Evolutionary conservation across 2,329 filamentous ascomycete genomes (phyloP).

Genomic region (Cytospora schulzeri): DNA sequence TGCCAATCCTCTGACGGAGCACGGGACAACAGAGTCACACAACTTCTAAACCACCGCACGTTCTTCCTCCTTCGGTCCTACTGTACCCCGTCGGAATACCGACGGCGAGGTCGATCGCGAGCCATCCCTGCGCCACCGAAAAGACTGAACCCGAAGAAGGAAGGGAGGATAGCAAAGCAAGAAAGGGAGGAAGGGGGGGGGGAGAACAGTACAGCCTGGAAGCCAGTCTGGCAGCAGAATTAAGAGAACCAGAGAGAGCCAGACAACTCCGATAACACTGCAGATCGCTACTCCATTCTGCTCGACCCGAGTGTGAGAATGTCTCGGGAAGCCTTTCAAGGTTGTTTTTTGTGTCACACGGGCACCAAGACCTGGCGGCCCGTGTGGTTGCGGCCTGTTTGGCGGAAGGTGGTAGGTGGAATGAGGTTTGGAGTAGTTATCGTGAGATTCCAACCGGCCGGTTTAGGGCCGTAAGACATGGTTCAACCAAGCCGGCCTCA

Average conservation of each 20-base stretch:
- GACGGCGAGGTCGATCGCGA: neutral
- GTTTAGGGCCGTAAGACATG: neutral
- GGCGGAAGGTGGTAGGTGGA: neutral
- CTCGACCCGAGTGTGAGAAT: slow-evolving; percentile 8
- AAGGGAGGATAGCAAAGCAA: neutral
- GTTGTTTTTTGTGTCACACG: slow-evolving; percentile 12
- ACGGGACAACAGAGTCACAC: neutral
- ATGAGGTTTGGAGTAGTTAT: neutral
- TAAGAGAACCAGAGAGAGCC: too few relatives aligned
- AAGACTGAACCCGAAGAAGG: neutral
- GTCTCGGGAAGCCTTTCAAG: slow-evolving; percentile 18
- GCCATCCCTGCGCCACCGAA: neutral
- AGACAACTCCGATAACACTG: neutral
- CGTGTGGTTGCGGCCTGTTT: neutral
- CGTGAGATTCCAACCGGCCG: neutral
- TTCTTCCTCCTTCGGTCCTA: neutral
- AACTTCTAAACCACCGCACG: neutral
- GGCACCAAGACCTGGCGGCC: slow-evolving; percentile 5
- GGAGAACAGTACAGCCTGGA: neutral
- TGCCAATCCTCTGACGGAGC: neutral
- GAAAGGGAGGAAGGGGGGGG: neutral
- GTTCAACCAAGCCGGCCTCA: too few relatives aligned
- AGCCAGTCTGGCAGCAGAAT: neutral
- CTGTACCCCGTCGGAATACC: neutral
- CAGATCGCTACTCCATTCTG: neutral